Percentiles rank a stretch among this genome's conserved stretches.
These are phyloP conservation scores for Tritrichomonas foetus DNA, from an alignment of 208 protist species.

Conservation along the genomic window DNA sequence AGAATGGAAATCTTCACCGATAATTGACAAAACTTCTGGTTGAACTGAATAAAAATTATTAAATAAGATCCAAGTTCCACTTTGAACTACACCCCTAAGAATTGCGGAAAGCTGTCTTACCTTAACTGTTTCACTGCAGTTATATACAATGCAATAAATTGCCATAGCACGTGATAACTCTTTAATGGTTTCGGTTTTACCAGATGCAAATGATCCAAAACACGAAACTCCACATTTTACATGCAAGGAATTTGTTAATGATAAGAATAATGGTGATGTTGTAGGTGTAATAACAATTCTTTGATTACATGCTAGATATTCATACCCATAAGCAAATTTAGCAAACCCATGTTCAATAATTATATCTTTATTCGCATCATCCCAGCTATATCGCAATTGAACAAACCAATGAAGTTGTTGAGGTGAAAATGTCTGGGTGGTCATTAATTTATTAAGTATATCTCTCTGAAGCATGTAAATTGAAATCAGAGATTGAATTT, in stretches of 20 bases:
- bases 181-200: conserved; percentile 69
- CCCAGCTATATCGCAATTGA: conserved; percentile 48
- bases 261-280: conserved; percentile 65
- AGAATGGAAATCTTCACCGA: conserved; percentile 85
- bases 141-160: conserved; percentile 66
- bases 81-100: conserved; percentile 85
- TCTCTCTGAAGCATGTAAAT: conserved; percentile 91
- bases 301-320: conserved; percentile 56
- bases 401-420: conserved; percentile 82
- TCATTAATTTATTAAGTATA: conserved; percentile 79
- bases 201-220: conserved; percentile 64
- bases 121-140: conserved; percentile 63
- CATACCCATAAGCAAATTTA: conserved; percentile 55
- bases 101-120: conserved; percentile 82
- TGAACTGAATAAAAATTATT: conserved; percentile 97
- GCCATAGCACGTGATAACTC: conserved; percentile 63
- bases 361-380: conserved; percentile 59
- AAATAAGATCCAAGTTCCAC: conserved; percentile 88
- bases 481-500: conserved; percentile 85
- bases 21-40: conserved; percentile 91
- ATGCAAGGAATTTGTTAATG: conserved; percentile 65
- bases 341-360: conserved; percentile 48
- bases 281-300: conserved; percentile 63
- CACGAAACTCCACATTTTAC: conserved; percentile 61
- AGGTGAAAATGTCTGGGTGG: conserved; percentile 65